Percentiles rank a stretch among this genome's conserved stretches.
phyloP scores from a whole-genome alignment of 2,329 filamentous ascomycete species.

The Penicillium sp. region DNA sequence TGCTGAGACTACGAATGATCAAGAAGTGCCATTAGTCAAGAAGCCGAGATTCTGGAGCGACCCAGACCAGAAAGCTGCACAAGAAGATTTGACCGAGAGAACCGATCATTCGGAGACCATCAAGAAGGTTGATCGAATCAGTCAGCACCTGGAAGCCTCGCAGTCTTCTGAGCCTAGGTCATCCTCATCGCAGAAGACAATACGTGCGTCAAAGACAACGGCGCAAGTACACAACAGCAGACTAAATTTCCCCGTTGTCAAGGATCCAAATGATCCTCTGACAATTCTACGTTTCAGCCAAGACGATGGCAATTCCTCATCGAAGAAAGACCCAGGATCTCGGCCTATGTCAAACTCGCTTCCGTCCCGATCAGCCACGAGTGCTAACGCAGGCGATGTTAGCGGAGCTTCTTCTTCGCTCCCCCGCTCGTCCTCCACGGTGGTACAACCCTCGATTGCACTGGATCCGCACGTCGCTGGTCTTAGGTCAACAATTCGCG shows the following conservation, averaged over 20 bases:
- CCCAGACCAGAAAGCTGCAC: not conserved
- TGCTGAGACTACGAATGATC: not conserved
- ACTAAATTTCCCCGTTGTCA: conserved; percentile 75
- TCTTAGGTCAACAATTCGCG: conserved; percentile 31
- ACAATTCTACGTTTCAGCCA: conserved; percentile 72
- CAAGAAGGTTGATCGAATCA: not conserved
- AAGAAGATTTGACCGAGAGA: not conserved
- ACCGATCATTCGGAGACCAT: conserved; percentile 1
- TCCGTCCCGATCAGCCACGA: conserved; percentile 13
- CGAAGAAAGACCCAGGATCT: conserved; percentile 50
- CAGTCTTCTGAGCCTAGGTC: conserved; percentile 29
- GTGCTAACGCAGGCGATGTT: conserved; percentile 11
- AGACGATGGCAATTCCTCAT: conserved; percentile 56
- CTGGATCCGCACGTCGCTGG: conserved; percentile 30
- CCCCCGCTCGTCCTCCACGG: conserved; percentile 30
- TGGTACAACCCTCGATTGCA: conserved; percentile 8
- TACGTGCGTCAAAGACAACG: conserved; percentile 34
- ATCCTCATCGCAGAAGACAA: conserved; percentile 35
- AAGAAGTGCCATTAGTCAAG: conserved; percentile 9
- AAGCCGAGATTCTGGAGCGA: conserved; percentile 26
- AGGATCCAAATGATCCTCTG: conserved; percentile 71
- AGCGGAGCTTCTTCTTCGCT: conserved; percentile 25
- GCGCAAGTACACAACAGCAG: conserved; percentile 47
- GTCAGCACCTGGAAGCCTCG: conserved; percentile 7
- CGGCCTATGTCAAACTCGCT: conserved; percentile 20